A percentile compares a stretch with the other conserved stretches of the same genome.
These are phyloP conservation scores for Avicennia marina DNA, from an alignment of 257 asterid species.

Conservation along the genomic window DNA sequence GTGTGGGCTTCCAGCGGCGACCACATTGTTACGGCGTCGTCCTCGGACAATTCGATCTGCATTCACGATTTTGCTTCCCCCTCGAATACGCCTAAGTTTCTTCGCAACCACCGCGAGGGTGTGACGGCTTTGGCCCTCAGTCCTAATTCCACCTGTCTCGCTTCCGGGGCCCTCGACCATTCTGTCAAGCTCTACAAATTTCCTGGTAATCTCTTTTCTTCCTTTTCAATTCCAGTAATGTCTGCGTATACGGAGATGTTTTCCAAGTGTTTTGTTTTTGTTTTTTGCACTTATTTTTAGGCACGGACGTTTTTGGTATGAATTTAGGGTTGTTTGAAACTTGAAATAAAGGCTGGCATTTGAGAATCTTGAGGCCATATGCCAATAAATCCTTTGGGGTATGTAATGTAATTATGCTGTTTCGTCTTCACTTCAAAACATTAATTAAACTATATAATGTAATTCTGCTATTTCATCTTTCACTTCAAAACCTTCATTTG, in stretches of 20 bases:
- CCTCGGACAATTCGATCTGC: slow-evolving; percentile 73
- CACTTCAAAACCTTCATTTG: no score
- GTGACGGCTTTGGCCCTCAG: slow-evolving; percentile 76
- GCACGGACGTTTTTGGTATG: background rate
- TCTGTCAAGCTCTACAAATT: slow-evolving; percentile 93
- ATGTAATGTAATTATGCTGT: no score
- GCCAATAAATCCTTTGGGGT: no score
- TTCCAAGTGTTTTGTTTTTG: no score
- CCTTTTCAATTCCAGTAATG: background rate
- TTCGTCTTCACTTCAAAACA: no score
- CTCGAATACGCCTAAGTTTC: slow-evolving; percentile 50
- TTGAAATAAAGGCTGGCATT: no score
- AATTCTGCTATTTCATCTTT: no score
- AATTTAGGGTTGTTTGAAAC: slow-evolving; percentile 9
- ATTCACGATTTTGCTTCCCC: slow-evolving; percentile 63
- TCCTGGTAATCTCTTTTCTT: slow-evolving; percentile 45
- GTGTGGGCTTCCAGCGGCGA: slow-evolving; percentile 63
- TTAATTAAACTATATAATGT: no score
- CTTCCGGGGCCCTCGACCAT: slow-evolving; percentile 92
- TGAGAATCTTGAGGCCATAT: no score
- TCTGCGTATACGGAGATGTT: background rate
- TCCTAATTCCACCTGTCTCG: slow-evolving; percentile 86
- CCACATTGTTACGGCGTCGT: slow-evolving; percentile 76
- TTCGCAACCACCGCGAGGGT: slow-evolving; percentile 78
- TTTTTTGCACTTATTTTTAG: background rate